phyloP scores from a whole-genome alignment of 768 basidiomycete species.

The Harrya chromipes region DNA sequence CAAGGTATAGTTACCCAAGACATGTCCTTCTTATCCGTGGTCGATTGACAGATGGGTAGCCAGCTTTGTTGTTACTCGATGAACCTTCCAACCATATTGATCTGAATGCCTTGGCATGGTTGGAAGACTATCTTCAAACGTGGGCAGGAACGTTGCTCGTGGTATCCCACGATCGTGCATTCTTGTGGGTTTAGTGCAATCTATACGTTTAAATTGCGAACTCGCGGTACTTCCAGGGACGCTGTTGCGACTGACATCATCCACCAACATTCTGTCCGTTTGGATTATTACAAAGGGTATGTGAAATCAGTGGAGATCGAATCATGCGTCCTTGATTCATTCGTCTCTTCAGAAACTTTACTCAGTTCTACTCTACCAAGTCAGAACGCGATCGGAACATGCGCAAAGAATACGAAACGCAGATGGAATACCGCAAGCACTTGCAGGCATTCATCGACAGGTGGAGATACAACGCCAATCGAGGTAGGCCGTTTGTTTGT shows the following conservation, averaged over 20 bases:
- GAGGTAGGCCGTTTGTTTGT: constrained; percentile 46
- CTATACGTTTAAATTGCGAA: neutral
- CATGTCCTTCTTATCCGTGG: neutral
- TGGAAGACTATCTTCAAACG: constrained; percentile 95
- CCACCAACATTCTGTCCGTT: constrained; percentile 88
- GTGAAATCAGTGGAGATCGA: constrained; percentile 4
- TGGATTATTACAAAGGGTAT: constrained; percentile 97
- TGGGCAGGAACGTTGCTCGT: constrained; percentile 92
- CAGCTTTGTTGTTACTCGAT: constrained; percentile 75
- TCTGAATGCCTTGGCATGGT: constrained; percentile 95
- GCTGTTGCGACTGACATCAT: constrained; percentile 97
- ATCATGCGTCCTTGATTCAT: constrained; percentile 3
- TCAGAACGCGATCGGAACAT: constrained; percentile 90
- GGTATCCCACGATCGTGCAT: constrained; percentile 98
- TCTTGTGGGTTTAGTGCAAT: constrained; percentile 54
- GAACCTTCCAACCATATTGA: constrained; percentile 98
- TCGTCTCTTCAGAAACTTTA: constrained; percentile 71
- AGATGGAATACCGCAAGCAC: constrained; percentile 93
- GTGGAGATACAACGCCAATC: constrained; percentile 97
- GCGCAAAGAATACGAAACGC: constrained; percentile 93
- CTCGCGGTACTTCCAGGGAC: constrained; percentile 48
- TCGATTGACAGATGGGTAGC: constrained; percentile 37
- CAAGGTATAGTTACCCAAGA: constrained; percentile 49
- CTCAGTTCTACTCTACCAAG: constrained; percentile 98
- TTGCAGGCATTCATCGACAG: constrained; percentile 97